Percentiles rank a stretch among this genome's conserved stretches.
Conservation (phyloP, 352 stramenopile genomes). For the Phytophthora rubi region DNA sequence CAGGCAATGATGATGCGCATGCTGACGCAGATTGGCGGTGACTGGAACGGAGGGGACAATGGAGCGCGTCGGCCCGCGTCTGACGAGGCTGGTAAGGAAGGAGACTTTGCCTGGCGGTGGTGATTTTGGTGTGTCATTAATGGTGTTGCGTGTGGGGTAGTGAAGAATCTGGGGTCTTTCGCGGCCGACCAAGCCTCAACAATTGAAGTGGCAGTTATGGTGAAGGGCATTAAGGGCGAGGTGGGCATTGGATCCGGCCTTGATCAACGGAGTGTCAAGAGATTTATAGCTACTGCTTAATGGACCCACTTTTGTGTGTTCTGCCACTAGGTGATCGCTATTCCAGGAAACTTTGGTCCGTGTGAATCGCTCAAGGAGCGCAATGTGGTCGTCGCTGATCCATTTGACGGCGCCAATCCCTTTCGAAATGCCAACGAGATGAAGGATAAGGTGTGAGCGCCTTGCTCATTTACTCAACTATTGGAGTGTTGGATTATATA, state of each 20-base stretch:
- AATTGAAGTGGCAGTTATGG: conserved; percentile 67
- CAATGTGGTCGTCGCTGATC: conserved; percentile 56
- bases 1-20: conserved; percentile 54
- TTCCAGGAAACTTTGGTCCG: conserved; percentile 81
- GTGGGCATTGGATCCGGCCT: conserved; percentile 25
- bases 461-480: neutral
- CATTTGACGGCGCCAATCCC: conserved; percentile 57
- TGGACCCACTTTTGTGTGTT: neutral
- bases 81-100: conserved; percentile 49
- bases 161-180: conserved; percentile 67
- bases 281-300: neutral
- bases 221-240: conserved; percentile 80
- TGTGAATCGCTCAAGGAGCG: conserved; percentile 59
- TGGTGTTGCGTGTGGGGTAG: conserved; percentile 33
- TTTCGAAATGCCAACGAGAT: conserved; percentile 52
- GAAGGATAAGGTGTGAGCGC: conserved; percentile 49
- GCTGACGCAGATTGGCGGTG: conserved; percentile 36
- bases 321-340: conserved; percentile 58
- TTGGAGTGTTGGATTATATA: neutral
- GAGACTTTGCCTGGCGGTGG: neutral
- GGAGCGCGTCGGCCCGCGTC: conserved; percentile 51
- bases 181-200: conserved; percentile 74
- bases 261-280: neutral
- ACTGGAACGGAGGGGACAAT: conserved; percentile 40
- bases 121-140: conserved; percentile 5